phyloP scores from a whole-genome alignment of 2,329 filamentous ascomycete species.

The Emergomyces orientalis region DNA sequence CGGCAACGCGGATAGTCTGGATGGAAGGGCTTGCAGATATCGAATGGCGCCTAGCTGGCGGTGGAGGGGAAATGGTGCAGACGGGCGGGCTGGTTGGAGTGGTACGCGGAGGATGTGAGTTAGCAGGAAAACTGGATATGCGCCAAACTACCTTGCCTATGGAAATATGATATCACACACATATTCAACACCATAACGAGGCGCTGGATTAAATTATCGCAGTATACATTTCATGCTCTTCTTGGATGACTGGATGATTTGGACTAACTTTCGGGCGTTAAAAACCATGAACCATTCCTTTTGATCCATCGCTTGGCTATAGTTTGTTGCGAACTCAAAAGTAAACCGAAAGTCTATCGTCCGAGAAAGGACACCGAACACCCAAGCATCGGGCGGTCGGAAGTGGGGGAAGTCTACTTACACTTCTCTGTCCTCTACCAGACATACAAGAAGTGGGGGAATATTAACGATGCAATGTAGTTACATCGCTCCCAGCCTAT shows the following conservation, averaged over 20 bases:
- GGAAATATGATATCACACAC: neutral
- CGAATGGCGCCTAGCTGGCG: slow-evolving; percentile 81
- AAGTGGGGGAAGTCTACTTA: neutral
- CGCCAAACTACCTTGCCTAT: neutral
- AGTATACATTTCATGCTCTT: neutral
- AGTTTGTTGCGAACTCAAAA: neutral
- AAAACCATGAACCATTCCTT: neutral
- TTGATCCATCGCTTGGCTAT: neutral
- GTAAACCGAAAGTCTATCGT: neutral
- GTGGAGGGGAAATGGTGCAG: slow-evolving; percentile 78
- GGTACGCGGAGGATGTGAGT: slow-evolving; percentile 73
- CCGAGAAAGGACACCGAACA: neutral
- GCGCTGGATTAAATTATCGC: no score
- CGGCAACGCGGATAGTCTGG: slow-evolving; percentile 85
- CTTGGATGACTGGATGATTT: neutral
- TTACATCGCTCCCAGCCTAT: no score
- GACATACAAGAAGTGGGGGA: neutral
- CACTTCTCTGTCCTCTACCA: no score
- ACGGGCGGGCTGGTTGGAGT: slow-evolving; percentile 89
- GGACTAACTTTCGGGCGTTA: neutral
- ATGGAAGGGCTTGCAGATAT: slow-evolving; percentile 84
- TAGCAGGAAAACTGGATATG: slow-evolving; percentile 43
- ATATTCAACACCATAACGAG: neutral
- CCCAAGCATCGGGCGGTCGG: neutral
- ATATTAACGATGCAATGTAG: no score